Conservation (phyloP, 352 stramenopile species). For the Phytopythium sindhum region DNA sequence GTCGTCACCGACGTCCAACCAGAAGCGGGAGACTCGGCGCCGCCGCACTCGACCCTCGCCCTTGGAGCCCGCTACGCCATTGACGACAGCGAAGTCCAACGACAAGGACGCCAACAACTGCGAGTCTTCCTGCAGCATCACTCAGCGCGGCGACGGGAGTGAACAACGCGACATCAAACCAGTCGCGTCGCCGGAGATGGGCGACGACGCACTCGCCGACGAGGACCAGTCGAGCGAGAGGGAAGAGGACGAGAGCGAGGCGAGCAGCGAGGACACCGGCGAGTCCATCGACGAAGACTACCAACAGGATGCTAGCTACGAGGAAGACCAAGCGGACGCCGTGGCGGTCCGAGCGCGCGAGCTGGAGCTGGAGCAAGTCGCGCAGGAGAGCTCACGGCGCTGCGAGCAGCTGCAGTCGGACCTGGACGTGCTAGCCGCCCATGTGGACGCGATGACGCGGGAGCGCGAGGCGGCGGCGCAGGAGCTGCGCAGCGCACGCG, state of each 20-base stretch:
- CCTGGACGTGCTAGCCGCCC: constrained; percentile 47
- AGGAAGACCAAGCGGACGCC: neutral
- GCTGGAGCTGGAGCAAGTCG: constrained; percentile 9
- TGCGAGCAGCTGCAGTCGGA: constrained; percentile 51
- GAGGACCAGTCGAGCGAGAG: neutral
- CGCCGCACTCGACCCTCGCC: neutral
- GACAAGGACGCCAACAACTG: neutral
- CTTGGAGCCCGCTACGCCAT: too few species aligned
- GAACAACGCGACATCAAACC: neutral
- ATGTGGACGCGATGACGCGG: constrained; percentile 34
- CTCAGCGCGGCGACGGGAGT: too few species aligned
- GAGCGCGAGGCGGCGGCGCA: constrained; percentile 27
- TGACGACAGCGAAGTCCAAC: neutral
- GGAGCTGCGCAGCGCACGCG: constrained; percentile 30
- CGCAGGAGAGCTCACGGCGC: constrained; percentile 12
- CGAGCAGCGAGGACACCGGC: neutral
- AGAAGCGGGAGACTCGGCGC: neutral
- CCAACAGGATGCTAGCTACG: constrained; percentile 12
- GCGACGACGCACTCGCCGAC: constrained; percentile 1
- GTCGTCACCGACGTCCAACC: neutral
- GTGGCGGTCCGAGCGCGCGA: neutral
- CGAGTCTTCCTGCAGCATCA: too few species aligned
- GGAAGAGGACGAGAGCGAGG: constrained; percentile 11
- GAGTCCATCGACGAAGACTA: constrained; percentile 9
- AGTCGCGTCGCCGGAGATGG: constrained; percentile 13